These are phyloP conservation scores for Aspergillus felis DNA, from an alignment of 2,329 filamentous ascomycete genomes.

Conservation along the genomic window DNA sequence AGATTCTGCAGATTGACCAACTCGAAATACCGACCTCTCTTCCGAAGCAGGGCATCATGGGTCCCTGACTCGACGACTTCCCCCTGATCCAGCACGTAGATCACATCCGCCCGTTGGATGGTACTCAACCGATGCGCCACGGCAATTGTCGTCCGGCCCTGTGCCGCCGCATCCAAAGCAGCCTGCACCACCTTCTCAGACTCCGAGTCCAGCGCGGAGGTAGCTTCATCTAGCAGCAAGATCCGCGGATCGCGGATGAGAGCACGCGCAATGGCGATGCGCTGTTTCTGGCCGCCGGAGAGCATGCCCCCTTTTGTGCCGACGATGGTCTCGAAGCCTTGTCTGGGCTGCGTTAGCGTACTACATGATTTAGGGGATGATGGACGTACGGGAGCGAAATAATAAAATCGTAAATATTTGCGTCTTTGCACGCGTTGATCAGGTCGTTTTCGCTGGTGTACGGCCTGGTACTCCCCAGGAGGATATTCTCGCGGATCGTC, in stretches of 20 bases:
- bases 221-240: slow-evolving; percentile 75
- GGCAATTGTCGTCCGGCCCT: slow-evolving; percentile 85
- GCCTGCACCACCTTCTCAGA: slow-evolving; percentile 57
- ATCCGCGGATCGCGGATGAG: slow-evolving; percentile 85
- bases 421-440: slow-evolving; percentile 76
- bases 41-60: slow-evolving; percentile 67
- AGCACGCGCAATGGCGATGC: slow-evolving; percentile 87
- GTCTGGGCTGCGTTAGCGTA: slow-evolving; percentile 34
- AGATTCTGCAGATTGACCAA: slow-evolving; percentile 76
- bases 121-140: slow-evolving; percentile 90
- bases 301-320: slow-evolving; percentile 82
- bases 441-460: slow-evolving; percentile 68
- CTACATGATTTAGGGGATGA: background rate
- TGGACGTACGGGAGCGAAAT: slow-evolving; percentile 67
- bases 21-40: slow-evolving; percentile 70
- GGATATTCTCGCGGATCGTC: slow-evolving; percentile 83
- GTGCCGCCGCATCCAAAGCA: slow-evolving; percentile 76
- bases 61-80: slow-evolving; percentile 79
- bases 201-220: slow-evolving; percentile 49
- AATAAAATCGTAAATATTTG: slow-evolving; percentile 92
- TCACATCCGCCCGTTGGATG: slow-evolving; percentile 90
- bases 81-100: slow-evolving; percentile 94
- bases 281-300: slow-evolving; percentile 90
- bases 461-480: slow-evolving; percentile 67
- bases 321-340: slow-evolving; percentile 80